phyloP scores from a whole-genome alignment of 2,329 filamentous ascomycete genomes.

The Sporothrix phasma region DNA sequence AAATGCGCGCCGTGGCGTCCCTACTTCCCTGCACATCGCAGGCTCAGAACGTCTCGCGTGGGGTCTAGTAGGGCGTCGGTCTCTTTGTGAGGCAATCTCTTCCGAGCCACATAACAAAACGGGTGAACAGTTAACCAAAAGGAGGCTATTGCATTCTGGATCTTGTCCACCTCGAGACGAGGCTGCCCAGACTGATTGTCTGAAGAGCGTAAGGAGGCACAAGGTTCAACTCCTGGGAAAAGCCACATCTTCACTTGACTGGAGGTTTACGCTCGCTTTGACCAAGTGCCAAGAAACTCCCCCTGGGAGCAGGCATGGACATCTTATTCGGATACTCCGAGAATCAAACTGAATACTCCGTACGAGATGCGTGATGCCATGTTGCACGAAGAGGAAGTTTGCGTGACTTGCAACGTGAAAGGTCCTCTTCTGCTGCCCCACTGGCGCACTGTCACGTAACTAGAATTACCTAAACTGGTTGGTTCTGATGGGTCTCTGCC shows the following conservation, averaged over 20 bases:
- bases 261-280: background rate
- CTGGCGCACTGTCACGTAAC: background rate
- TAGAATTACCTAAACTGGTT: background rate
- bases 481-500: too few relatives aligned
- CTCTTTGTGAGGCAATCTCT: constrained; percentile 9
- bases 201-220: too few relatives aligned
- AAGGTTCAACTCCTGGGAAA: too few relatives aligned
- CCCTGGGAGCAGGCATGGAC: too few relatives aligned
- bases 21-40: constrained; percentile 1
- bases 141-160: background rate
- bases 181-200: too few relatives aligned
- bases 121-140: background rate
- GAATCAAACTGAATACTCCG: background rate
- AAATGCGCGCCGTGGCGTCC: background rate
- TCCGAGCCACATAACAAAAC: background rate
- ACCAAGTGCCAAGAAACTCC: background rate
- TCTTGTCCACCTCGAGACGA: too few relatives aligned
- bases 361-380: background rate
- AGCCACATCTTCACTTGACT: too few relatives aligned
- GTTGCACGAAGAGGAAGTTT: background rate
- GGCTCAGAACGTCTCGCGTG: background rate
- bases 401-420: background rate
- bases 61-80: background rate
- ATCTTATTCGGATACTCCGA: background rate
- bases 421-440: too few relatives aligned